Conservation (phyloP, 2,329 filamentous ascomycete species). For the Xylaria sp. region DNA sequence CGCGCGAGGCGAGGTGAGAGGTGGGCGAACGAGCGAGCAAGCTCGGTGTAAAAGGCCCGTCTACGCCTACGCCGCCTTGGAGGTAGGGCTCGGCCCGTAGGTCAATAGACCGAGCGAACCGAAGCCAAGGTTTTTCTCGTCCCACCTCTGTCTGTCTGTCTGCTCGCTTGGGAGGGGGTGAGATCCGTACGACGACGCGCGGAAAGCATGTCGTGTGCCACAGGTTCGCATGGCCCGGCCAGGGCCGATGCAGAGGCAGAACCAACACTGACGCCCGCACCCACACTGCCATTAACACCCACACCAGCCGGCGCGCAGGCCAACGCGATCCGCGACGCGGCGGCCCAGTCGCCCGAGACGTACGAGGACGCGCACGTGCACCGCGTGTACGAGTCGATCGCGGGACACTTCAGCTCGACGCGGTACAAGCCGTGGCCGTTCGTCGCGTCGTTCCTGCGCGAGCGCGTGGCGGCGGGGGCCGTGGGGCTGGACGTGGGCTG, state of each 20-base stretch:
- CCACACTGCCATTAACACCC: not conserved
- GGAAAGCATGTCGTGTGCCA: constrained; percentile 27
- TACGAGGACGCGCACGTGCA: constrained; percentile 93
- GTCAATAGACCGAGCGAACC: not conserved
- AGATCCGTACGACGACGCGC: constrained; percentile 5
- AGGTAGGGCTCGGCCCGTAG: too few relatives aligned
- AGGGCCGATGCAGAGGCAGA: constrained; percentile 16
- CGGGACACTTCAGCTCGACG: constrained; percentile 81
- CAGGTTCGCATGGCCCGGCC: constrained; percentile 32
- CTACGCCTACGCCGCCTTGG: too few relatives aligned
- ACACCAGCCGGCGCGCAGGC: not conserved
- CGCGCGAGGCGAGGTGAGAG: not conserved
- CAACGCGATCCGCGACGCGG: constrained; percentile 24
- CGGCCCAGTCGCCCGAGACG: constrained; percentile 43
- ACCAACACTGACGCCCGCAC: not conserved
- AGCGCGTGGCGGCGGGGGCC: constrained; percentile 66
- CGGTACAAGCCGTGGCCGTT: constrained; percentile 90
- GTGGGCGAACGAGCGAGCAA: not conserved
- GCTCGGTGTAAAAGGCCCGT: constrained; percentile 4
- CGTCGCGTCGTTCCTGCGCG: constrained; percentile 76
- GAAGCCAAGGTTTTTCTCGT: not conserved
- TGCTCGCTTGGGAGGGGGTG: not conserved
- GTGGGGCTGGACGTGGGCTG: constrained; percentile 92
- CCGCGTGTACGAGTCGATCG: constrained; percentile 86
- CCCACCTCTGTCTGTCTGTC: not conserved